Conservation (phyloP, 2,329 filamentous ascomycete genomes). For the Neopestalotiopsis rosae region DNA sequence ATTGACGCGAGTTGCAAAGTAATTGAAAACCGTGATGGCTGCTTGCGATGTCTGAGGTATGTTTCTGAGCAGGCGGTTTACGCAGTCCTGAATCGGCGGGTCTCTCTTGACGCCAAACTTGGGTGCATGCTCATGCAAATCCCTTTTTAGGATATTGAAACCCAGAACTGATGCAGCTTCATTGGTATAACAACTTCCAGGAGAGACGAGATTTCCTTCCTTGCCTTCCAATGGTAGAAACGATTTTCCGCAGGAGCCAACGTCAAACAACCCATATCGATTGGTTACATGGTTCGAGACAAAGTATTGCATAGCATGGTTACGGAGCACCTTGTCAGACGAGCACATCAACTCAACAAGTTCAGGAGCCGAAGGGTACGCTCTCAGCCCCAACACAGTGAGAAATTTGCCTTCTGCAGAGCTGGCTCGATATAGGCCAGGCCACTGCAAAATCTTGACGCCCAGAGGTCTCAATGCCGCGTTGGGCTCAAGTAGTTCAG, state of each 20-base stretch:
- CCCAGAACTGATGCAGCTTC: slow-evolving; percentile 77
- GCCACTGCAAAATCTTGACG: slow-evolving; percentile 84
- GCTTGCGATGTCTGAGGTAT: slow-evolving; percentile 72
- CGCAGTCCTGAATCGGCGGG: slow-evolving; percentile 78
- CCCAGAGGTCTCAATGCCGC: slow-evolving; percentile 71
- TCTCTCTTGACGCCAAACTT: slow-evolving; percentile 88
- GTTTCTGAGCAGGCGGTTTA: slow-evolving; percentile 72
- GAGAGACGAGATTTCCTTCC: slow-evolving; percentile 69
- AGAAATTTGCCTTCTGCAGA: slow-evolving; percentile 80
- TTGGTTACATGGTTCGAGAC: slow-evolving; percentile 80
- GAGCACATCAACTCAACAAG: slow-evolving; percentile 80
- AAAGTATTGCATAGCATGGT: slow-evolving; percentile 80
- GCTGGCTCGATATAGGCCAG: slow-evolving; percentile 66
- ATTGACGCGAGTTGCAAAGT: slow-evolving; percentile 77
- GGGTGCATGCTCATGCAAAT: slow-evolving; percentile 77
- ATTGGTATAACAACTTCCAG: slow-evolving; percentile 83
- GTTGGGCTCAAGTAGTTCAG: slow-evolving; percentile 82
- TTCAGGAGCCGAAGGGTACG: slow-evolving; percentile 73
- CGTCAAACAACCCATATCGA: slow-evolving; percentile 71
- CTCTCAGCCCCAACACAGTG: slow-evolving; percentile 71
- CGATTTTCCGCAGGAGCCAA: slow-evolving; percentile 57
- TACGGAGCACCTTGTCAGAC: slow-evolving; percentile 62
- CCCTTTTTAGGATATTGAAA: slow-evolving; percentile 76
- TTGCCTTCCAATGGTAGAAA: slow-evolving; percentile 78
- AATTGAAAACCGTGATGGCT: slow-evolving; percentile 78